Percentiles rank a stretch among this genome's conserved stretches.
Conservation (phyloP, 805 yeast genomes). For the Hanseniaspora clermontiae region DNA sequence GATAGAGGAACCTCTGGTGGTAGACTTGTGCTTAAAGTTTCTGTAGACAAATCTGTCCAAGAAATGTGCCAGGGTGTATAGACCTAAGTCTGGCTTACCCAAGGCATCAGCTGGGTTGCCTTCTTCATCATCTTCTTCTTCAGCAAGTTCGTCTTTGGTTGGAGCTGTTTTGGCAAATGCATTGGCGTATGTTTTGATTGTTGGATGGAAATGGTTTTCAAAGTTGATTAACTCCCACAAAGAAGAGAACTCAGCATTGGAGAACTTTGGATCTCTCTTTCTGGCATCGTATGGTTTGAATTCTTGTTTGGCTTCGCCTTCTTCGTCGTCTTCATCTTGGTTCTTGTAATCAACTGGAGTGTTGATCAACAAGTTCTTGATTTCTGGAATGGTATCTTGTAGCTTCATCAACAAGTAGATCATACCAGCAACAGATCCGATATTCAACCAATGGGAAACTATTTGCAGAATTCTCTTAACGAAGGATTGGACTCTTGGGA, state of each 20-base stretch:
- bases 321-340: slow-evolving; percentile 34
- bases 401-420: slow-evolving; percentile 60
- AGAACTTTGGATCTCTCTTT: slow-evolving; percentile 83
- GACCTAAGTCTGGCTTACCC: slow-evolving; percentile 77
- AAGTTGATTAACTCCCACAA: slow-evolving; percentile 79
- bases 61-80: slow-evolving; percentile 79
- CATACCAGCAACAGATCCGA: slow-evolving; percentile 83
- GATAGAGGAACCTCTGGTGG: slow-evolving; percentile 75
- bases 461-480: slow-evolving; percentile 81
- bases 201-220: slow-evolving; percentile 79
- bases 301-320: slow-evolving; percentile 1
- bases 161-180: slow-evolving; percentile 34
- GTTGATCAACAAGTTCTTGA: slow-evolving; percentile 48
- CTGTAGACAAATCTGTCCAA: slow-evolving; percentile 90
- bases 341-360: slow-evolving; percentile 41
- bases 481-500: slow-evolving; percentile 67
- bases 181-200: slow-evolving; percentile 68
- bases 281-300: slow-evolving; percentile 53
- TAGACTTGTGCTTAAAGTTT: slow-evolving; percentile 68
- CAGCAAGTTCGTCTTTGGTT: slow-evolving; percentile 22
- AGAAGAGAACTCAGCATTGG: slow-evolving; percentile 71
- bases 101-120: slow-evolving; percentile 53
- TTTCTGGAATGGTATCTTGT: slow-evolving; percentile 48
- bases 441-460: slow-evolving; percentile 71
- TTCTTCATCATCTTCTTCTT: slow-evolving; percentile 25